Evolutionary conservation across 805 yeast species (phyloP).

Genomic region (Teunomyces barrocoloradensis): DNA sequence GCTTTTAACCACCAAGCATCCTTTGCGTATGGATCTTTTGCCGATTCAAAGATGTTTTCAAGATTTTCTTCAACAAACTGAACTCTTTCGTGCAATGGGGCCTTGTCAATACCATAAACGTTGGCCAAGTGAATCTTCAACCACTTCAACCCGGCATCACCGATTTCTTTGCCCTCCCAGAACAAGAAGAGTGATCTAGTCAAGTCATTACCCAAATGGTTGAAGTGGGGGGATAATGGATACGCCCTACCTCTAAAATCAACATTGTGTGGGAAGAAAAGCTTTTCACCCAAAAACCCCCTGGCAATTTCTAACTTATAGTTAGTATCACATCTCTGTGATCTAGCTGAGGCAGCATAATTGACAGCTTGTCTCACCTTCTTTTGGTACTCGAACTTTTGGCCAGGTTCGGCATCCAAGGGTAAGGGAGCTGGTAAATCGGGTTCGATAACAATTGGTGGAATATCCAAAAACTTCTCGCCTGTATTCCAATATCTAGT

Average conservation of each 20-base stretch:
- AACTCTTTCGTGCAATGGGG: slow-evolving; percentile 62
- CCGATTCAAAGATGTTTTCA: slow-evolving; percentile 55
- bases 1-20: slow-evolving; percentile 68
- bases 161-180: slow-evolving; percentile 74
- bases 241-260: slow-evolving; percentile 86
- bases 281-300: slow-evolving; percentile 74
- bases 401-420: slow-evolving; percentile 67
- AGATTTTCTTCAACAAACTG: slow-evolving; percentile 56
- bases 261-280: slow-evolving; percentile 76
- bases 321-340: slow-evolving; percentile 90
- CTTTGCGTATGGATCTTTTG: slow-evolving; percentile 57
- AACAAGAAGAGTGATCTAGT: slow-evolving; percentile 68
- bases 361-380: slow-evolving; percentile 55
- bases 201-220: slow-evolving; percentile 77
- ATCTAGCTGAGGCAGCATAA: slow-evolving; percentile 65
- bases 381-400: slow-evolving; percentile 64
- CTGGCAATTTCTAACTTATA: slow-evolving; percentile 94
- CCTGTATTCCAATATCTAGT: slow-evolving; percentile 88
- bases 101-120: slow-evolving; percentile 72
- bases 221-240: slow-evolving; percentile 77
- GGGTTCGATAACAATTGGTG: slow-evolving; percentile 41
- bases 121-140: slow-evolving; percentile 73
- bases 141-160: slow-evolving; percentile 67
- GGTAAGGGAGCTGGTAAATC: slow-evolving; percentile 53
- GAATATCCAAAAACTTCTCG: slow-evolving; percentile 71